Evolutionary conservation across 176 grass and related monocot genomes (phyloP), one percentile per base, ranked within the genome.

Genomic region (Hsuehochloa calcarea): DNA sequence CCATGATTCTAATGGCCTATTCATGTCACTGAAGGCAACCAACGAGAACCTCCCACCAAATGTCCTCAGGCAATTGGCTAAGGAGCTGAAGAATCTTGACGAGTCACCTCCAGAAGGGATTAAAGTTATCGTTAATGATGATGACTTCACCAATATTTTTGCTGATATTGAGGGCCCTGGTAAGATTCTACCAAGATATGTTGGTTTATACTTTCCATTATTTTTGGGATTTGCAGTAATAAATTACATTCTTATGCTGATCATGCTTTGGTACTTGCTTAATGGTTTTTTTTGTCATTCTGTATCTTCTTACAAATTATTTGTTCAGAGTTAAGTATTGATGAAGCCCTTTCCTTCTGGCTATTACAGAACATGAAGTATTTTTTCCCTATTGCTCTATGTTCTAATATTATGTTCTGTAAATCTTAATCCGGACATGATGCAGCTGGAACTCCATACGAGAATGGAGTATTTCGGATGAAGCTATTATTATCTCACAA

Each of bases 21-120:
- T 19, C 52, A 50, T 82, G 44, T 40, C 70, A 81, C 62, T 92
- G 75, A 87, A 97, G 92, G 92, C 95, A 77, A 92, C 95, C 73
- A 97, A 97, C 67, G 95, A 97, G 71, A 97, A 94, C 51, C 88
- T 97, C 35, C 92, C 92, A 16, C 95, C 92, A 69, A 97, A 89
- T 90, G 95, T 97, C 26, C 92, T 97, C 86, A 97, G 79, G 51
- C 95, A 97, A 87, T 83, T 97, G 46, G 92, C 90, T 43, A 97
- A 97, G 74, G 92, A 94, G 83, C 49, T 94, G 77, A 97, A 97
- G 84, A 97, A 94, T 78, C 87, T 97, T 54, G 92, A 97, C 61
- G 92, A 97, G 75, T 87, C 92, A 59, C 92, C 95, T 89, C 92
- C 92, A 70, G 95, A 97, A 92, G 95, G 95, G 69, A 97, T 97